A percentile compares a stretch with the other conserved stretches of the same genome.
These are phyloP conservation scores for Exserohilum rostratum DNA, from an alignment of 2,329 filamentous ascomycete genomes.

Conservation along the genomic window DNA sequence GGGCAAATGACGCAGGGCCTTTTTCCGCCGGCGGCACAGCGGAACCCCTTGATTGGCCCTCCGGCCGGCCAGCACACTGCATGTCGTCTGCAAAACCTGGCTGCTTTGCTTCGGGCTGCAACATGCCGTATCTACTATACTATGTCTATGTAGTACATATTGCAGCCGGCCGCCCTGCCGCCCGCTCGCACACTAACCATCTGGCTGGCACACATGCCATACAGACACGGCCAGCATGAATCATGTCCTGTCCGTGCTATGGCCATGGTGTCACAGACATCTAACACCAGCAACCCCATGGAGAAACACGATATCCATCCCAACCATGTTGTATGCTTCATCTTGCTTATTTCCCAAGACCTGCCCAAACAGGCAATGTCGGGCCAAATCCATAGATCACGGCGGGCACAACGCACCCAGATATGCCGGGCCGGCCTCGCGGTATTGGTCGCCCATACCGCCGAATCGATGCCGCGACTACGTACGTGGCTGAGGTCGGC, in stretches of 20 bases:
- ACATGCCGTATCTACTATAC: too few relatives aligned
- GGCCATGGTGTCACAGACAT: too few relatives aligned
- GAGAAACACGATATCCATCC: too few relatives aligned
- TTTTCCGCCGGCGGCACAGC: constrained; percentile 1
- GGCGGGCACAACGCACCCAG: constrained; percentile 15
- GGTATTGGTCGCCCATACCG: constrained; percentile 6
- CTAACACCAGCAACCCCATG: too few relatives aligned
- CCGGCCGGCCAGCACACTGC: constrained; percentile 4
- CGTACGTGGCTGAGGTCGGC: constrained; percentile 8
- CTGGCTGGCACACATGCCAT: too few relatives aligned
- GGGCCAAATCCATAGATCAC: constrained; percentile 10
- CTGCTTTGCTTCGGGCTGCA: too few relatives aligned
- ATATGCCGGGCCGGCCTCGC: constrained; percentile 16
- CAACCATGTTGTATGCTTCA: background rate
- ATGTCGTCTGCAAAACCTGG: too few relatives aligned
- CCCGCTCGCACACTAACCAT: too few relatives aligned
- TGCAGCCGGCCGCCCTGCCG: too few relatives aligned
- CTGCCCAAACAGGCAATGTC: constrained; percentile 12
- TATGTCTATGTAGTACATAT: too few relatives aligned
- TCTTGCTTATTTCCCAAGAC: background rate
- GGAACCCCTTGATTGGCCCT: constrained; percentile 26
- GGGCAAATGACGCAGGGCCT: constrained; percentile 10
- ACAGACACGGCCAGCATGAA: too few relatives aligned
- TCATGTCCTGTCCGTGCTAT: too few relatives aligned
- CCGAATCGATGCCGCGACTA: constrained; percentile 12